Base-by-base conservation (phyloP, 495 filamentous ascomycete genomes). In the Hypoxylon intermedium region DNA sequence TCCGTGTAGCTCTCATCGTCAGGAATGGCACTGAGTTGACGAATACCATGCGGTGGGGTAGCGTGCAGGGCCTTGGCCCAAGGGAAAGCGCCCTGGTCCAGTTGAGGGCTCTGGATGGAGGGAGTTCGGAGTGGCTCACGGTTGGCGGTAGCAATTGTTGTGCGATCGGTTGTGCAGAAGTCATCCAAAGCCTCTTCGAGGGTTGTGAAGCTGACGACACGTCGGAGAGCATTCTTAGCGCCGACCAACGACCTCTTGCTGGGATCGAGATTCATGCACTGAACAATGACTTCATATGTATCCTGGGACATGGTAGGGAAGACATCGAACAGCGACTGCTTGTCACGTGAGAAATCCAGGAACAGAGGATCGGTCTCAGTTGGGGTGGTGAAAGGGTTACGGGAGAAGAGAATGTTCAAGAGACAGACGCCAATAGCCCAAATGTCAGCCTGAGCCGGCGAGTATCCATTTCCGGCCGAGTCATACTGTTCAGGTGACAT, bases 401-500 rank as follows among this genome's bases (percentile, higher is more conserved):
- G 87, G 13, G 91, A 89, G 79, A 98, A 98, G 38, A 98, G 80
- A 61, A 98, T 88, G 76, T 98, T 98, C 66, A 98, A 81, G 52
- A 98, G 77, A 71, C 93, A 97, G 74, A 98, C 90, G 42, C 94
- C 94, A 67, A 98, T 87, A 42, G 75, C 91, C 94, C 94, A 98
- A 62, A 96, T 86, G 73, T 98, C 94, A 15, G 95, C 94, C 75
- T 95, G 84, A 46, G 90, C 91, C 24, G 94, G 92, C 37, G 91
- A 93, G 77, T 98, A 98, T 62, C 94, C 94, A 43, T 79, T 82
- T 53, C 86, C 86, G 65, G 85, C 79, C 18, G 93, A 89, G 63
- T 98, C 93, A 63, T 92, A 98, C 68, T 98, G 94, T 74, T 98
- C 94, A 13, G 94, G 94, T 44, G 94, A 92, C 94, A 98, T 98